phyloP scores from a whole-genome alignment of 164 flowering plant genomes.

The Macadamia integrifolia region DNA sequence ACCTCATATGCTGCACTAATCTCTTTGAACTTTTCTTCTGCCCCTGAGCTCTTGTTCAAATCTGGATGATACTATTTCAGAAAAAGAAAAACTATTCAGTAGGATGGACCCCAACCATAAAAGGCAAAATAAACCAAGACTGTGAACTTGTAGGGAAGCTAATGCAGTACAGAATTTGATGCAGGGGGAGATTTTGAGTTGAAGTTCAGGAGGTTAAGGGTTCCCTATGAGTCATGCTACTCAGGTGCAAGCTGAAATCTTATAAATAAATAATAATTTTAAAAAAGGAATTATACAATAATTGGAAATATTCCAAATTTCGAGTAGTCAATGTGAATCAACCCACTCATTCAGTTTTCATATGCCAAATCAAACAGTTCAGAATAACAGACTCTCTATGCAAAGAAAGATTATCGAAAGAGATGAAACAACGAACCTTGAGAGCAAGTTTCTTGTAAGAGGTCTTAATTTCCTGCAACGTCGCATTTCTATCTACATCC shows the following conservation, averaged over 20 bases:
- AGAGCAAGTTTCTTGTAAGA: constrained; percentile 86
- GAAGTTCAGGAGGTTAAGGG: neutral
- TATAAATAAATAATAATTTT: no score
- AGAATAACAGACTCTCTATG: neutral
- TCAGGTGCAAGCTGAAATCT: no score
- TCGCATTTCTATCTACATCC: constrained; percentile 54
- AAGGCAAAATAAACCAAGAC: neutral
- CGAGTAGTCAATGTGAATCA: no score
- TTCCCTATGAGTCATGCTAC: no score
- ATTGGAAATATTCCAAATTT: no score
- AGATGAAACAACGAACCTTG: constrained; percentile 37
- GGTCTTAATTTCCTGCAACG: constrained; percentile 73
- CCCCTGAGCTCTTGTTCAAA: constrained; percentile 73
- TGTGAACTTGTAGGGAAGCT: neutral
- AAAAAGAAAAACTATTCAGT: neutral
- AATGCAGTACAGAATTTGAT: neutral
- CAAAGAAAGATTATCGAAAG: neutral
- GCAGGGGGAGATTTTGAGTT: neutral
- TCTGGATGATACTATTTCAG: constrained; percentile 88
- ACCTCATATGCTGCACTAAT: constrained; percentile 99
- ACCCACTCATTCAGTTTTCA: no score
- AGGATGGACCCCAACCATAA: neutral
- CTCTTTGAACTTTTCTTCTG: constrained; percentile 95
- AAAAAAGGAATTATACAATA: no score
- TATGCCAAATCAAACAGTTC: neutral